Percentiles rank a stretch among this genome's conserved stretches.
Evolutionary conservation across 208 protist genomes (phyloP).

Genomic region (Tritrichomonas foetus): DNA sequence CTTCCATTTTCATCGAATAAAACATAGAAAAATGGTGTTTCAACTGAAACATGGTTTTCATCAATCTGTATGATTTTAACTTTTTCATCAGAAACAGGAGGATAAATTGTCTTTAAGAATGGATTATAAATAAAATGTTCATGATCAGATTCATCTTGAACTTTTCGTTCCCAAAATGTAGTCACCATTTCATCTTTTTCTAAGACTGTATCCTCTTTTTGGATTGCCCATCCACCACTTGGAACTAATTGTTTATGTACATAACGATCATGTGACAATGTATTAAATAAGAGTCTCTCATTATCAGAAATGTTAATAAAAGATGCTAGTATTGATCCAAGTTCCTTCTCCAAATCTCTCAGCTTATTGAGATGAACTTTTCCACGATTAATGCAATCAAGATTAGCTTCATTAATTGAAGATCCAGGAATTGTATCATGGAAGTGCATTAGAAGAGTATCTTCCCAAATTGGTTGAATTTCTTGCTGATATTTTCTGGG

Average conservation of each 20-base stretch:
- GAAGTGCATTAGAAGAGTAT: not conserved
- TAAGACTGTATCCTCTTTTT: not conserved
- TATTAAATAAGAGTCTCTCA: not conserved
- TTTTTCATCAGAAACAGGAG: too few species aligned
- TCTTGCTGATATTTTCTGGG: not conserved
- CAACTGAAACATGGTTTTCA: not conserved
- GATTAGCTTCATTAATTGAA: not conserved
- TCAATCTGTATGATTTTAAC: not conserved
- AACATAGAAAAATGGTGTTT: not conserved
- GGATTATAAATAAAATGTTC: not conserved
- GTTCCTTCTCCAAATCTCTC: not conserved
- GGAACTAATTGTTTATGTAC: not conserved
- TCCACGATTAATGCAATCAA: not conserved
- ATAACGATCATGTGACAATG: not conserved
- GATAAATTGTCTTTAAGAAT: not conserved
- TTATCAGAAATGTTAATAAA: not conserved
- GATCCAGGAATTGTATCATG: constrained; percentile 32
- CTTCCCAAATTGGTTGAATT: not conserved
- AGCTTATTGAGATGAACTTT: not conserved
- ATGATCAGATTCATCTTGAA: not conserved
- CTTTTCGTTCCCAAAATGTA: not conserved
- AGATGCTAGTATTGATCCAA: not conserved
- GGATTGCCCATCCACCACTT: not conserved
- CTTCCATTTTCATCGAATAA: not conserved
- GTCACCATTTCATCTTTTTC: not conserved